Evolutionary conservation across 371 early-diverging fungal species (phyloP), one percentile per base, ranked within the genome.

Genomic region (Rhizomucor pusillus): DNA sequence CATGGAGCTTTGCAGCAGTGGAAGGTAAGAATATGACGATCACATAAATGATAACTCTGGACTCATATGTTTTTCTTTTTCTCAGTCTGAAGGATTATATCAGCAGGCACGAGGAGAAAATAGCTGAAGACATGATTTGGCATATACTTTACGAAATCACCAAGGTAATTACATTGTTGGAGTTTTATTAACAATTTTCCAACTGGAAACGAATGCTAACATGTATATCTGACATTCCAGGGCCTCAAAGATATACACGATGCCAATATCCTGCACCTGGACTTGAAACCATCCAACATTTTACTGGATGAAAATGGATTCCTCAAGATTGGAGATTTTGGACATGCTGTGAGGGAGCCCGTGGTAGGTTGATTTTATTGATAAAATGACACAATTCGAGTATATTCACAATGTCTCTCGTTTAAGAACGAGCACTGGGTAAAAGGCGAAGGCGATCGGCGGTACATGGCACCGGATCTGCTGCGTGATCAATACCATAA

Each of bases 401-500:
- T 3, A 1, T 47, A 25, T 9, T 47, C 13, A 25, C n/a, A 9
- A 4, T 10, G 11, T 44, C 23, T 33, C 35, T 12, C 10, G 37
- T 20, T 37, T 20, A 37, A 71, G 71, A 59, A 69, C 37, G 45
- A 40, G 16, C 45, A 47, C 22, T 62, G 60, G 56, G 56, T 69
- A 0, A 71, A 88, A 48, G 77, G 81, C 20, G 99, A 99, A 69
- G 99, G 99, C 1, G 99, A 99, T 75, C 85, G 95, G 58, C 80
- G 80, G 35, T 99, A 99, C 57, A 85, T 99, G 80, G 97, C 98
- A 1, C 94, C 94, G 1, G 99, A 99, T 67, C 67, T 96, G 16
- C 65, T 98, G 47, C 59, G 76, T 41, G 91, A 90, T 48, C 61
- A 70, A 9, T 93, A 87, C 67, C 83, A 85, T 60, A 85, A 84